Conservation (phyloP, 331 rosid species). For the Ulmus americana region DNA sequence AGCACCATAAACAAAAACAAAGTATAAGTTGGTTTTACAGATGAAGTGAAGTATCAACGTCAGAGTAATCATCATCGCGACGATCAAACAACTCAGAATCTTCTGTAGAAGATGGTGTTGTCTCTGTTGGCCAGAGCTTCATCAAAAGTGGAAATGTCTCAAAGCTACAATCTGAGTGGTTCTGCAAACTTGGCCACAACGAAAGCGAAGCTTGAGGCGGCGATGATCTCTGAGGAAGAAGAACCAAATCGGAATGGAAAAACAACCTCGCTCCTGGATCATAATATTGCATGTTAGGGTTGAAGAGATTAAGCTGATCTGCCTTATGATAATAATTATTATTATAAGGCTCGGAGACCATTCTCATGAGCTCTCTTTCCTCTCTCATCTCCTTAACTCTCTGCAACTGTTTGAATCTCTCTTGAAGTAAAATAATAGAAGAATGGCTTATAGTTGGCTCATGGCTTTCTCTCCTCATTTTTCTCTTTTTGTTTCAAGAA, state of each 20-base stretch:
- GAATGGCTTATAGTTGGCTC: slow-evolving; percentile 39
- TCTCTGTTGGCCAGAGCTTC: slow-evolving; percentile 26
- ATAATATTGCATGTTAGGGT: slow-evolving; percentile 5
- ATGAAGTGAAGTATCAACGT: slow-evolving; percentile 91
- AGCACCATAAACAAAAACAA: no score
- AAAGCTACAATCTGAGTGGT: background rate
- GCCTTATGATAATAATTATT: slow-evolving; percentile 10
- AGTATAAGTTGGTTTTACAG: slow-evolving; percentile 31
- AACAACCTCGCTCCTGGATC: slow-evolving; percentile 25
- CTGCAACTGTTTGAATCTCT: slow-evolving; percentile 75
- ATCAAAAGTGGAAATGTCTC: slow-evolving; percentile 23
- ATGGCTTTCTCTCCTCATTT: slow-evolving; percentile 50
- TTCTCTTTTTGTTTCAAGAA: no score
- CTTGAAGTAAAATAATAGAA: slow-evolving; percentile 78
- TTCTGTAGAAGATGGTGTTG: slow-evolving; percentile 13
- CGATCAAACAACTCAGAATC: slow-evolving; percentile 17
- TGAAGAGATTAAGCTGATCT: slow-evolving; percentile 14
- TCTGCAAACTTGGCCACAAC: slow-evolving; percentile 50
- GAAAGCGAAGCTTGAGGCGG: slow-evolving; percentile 51
- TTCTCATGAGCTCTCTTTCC: slow-evolving; percentile 50
- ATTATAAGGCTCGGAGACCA: slow-evolving; percentile 28
- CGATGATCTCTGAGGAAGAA: slow-evolving; percentile 27
- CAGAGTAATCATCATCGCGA: slow-evolving; percentile 29
- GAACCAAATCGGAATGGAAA: slow-evolving; percentile 28
- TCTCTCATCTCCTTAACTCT: slow-evolving; percentile 85